phyloP scores from a whole-genome alignment of 345 rosid genomes.

The Anacardium occidentale region DNA sequence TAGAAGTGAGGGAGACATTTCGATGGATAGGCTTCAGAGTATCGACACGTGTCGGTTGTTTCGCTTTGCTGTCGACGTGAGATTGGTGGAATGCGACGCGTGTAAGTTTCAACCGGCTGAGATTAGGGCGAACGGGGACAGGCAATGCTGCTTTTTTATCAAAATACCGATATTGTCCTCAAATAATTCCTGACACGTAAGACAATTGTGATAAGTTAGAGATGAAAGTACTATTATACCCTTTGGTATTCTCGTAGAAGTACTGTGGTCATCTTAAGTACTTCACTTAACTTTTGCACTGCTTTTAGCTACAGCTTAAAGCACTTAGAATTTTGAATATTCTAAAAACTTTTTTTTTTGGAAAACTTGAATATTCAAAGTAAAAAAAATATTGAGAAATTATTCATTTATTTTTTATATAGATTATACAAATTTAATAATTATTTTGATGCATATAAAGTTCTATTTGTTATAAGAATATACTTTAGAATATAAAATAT shows the following conservation, averaged over 20 bases:
- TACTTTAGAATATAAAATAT: too few relatives aligned
- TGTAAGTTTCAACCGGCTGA: conserved; percentile 1
- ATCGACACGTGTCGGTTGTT: conserved; percentile 9
- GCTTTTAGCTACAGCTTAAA: not conserved
- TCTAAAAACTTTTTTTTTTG: too few relatives aligned
- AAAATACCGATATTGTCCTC: conserved; percentile 6
- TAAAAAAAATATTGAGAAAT: too few relatives aligned
- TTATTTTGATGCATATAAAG: too few relatives aligned
- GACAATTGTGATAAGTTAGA: not conserved
- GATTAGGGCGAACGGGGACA: conserved; percentile 12
- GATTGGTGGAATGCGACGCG: not conserved
- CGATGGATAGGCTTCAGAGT: not conserved
- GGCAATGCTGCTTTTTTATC: not conserved
- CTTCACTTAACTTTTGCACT: not conserved
- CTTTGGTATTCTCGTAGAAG: not conserved
- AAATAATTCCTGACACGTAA: not conserved
- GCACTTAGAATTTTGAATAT: not conserved
- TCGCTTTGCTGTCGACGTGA: not conserved
- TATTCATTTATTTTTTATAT: too few relatives aligned
- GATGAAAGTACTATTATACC: not conserved
- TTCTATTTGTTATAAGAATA: too few relatives aligned
- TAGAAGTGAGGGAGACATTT: too few relatives aligned
- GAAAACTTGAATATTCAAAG: too few relatives aligned
- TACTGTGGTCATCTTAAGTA: not conserved
- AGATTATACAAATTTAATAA: too few relatives aligned